phyloP scores from a whole-genome alignment of 306 rosid species.

The Mimosa bimucronata region DNA sequence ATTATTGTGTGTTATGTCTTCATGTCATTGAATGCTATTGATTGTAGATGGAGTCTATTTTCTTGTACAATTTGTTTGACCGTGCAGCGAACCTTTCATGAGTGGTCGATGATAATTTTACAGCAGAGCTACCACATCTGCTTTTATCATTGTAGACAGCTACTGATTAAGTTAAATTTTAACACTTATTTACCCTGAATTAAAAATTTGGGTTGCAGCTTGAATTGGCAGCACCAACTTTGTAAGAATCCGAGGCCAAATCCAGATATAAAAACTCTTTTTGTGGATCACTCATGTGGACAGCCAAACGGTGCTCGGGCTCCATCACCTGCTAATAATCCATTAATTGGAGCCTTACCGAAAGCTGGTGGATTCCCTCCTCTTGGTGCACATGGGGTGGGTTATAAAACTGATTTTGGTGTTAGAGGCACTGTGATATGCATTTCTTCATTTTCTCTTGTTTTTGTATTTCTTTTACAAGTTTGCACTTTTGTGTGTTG shows the following conservation, averaged over 20 bases:
- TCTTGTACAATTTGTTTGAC: not conserved
- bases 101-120: not conserved
- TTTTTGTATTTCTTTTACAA: not conserved
- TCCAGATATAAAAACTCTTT: constrained; percentile 99
- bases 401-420: constrained; percentile 39
- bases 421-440: constrained; percentile 24
- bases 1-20: constrained; percentile 8
- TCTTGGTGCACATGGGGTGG: constrained; percentile 95
- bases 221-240: constrained; percentile 99
- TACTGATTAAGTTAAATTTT: constrained; percentile 17
- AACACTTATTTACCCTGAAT: not conserved
- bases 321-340: constrained; percentile 94
- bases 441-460: constrained; percentile 12
- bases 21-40: not conserved
- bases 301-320: constrained; percentile 98
- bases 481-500: constrained; percentile 15
- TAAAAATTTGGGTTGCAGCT: constrained; percentile 56
- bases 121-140: constrained; percentile 2
- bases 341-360: constrained; percentile 84
- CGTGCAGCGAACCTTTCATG: not conserved
- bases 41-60: not conserved
- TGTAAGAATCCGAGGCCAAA: constrained; percentile 97
- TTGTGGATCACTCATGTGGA: constrained; percentile 98
- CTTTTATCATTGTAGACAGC: constrained; percentile 1
- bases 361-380: constrained; percentile 97